These are phyloP conservation scores for Populus nigra DNA, from an alignment of 345 rosid genomes.

Conservation along the genomic window DNA sequence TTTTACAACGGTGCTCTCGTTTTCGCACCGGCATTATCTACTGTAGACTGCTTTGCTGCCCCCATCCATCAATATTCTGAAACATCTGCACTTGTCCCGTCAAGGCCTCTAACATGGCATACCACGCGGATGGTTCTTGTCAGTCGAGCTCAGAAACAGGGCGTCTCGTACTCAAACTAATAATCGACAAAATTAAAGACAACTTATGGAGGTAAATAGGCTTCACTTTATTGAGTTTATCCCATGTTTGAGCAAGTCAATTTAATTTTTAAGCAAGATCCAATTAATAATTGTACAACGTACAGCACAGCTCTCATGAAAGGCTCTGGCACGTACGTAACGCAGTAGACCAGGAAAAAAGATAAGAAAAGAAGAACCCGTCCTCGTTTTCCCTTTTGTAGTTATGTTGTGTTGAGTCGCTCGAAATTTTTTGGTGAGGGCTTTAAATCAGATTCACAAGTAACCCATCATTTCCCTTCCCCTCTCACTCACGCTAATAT, in stretches of 20 bases:
- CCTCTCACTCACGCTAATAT: background rate
- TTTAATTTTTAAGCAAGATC: no score
- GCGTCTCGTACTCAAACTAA: background rate
- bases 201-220: no score
- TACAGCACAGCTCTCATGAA: background rate
- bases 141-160: background rate
- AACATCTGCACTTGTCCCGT: background rate
- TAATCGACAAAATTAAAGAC: no score
- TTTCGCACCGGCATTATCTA: no score
- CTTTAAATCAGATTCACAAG: background rate
- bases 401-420: background rate
- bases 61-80: no score
- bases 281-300: background rate
- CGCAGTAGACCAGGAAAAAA: background rate
- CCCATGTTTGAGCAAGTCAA: no score
- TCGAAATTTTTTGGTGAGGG: background rate
- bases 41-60: no score
- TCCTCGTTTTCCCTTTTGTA: background rate
- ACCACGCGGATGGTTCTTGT: background rate
- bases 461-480: background rate
- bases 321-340: background rate
- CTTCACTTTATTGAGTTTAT: no score
- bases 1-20: no score
- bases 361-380: background rate
- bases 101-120: background rate